Evolutionary conservation across 371 early-diverging fungal species (phyloP).

Genomic region (Mortierella sp.): DNA sequence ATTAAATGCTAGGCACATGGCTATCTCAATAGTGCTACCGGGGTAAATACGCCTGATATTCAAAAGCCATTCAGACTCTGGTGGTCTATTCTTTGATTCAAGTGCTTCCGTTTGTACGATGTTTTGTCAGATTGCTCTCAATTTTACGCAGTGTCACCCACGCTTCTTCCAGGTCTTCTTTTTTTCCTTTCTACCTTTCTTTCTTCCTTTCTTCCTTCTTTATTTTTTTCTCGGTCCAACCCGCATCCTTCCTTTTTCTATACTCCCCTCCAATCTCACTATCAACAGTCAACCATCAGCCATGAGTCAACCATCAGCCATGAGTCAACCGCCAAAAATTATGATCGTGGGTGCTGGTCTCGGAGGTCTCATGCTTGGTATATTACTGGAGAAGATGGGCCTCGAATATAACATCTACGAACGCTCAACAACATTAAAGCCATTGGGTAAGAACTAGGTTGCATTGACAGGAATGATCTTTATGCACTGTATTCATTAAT

Average conservation of each 20-base stretch:
- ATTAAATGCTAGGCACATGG: no score
- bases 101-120: no score
- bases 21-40: no score
- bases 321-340: not conserved
- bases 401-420: conserved; percentile 27
- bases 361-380: conserved; percentile 28
- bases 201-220: not conserved
- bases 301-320: conserved; percentile 1
- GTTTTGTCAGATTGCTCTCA: not conserved
- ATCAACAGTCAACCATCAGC: no score
- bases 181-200: not conserved
- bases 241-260: not conserved
- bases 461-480: not conserved
- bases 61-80: no score
- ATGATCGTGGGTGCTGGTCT: conserved; percentile 41
- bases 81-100: no score
- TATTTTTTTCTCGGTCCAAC: not conserved
- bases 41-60: no score
- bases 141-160: not conserved
- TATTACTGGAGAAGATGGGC: conserved; percentile 21
- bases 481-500: not conserved
- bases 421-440: conserved; percentile 16
- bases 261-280: not conserved
- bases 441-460: conserved; percentile 11
- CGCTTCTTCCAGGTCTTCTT: not conserved